Conservation (phyloP, 768 basidiomycete genomes). For the Asterophora lycoperdoides region DNA sequence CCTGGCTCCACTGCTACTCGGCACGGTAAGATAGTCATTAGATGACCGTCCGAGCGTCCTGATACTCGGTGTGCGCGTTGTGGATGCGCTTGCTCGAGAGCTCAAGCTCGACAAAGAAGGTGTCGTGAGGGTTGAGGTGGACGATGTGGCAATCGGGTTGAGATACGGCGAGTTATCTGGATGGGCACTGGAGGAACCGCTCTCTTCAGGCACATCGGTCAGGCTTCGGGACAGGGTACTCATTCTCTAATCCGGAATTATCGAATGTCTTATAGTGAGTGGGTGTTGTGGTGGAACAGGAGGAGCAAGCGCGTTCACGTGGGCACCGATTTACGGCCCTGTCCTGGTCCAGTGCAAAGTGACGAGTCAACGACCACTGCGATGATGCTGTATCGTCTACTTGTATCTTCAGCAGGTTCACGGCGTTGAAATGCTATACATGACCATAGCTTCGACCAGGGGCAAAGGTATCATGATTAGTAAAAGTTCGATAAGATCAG, state of each 20-base stretch:
- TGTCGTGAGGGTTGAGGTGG: constrained; percentile 7
- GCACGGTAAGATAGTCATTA: constrained; percentile 11
- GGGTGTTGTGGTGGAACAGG: not conserved
- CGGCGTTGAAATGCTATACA: no score
- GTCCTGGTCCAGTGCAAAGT: no score
- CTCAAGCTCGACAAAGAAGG: constrained; percentile 10
- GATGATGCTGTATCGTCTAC: no score
- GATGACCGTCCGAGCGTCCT: constrained; percentile 29
- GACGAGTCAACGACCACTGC: no score
- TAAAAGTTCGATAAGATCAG: no score
- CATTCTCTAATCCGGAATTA: constrained; percentile 14
- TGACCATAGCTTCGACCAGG: no score
- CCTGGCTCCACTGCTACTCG: constrained; percentile 7
- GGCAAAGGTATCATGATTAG: no score
- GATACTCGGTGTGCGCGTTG: constrained; percentile 27
- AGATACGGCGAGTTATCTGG: constrained; percentile 7
- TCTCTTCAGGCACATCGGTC: constrained; percentile 33
- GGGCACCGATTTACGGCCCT: not conserved
- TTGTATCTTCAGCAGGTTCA: no score
- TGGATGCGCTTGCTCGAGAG: constrained; percentile 9
- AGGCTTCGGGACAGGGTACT: constrained; percentile 22
- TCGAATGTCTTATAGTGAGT: no score
- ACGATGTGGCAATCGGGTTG: constrained; percentile 8
- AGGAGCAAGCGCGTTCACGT: not conserved
- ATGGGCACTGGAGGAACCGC: constrained; percentile 12